These are phyloP conservation scores for Viridothelium virens DNA, from an alignment of 495 filamentous ascomycete genomes.

Conservation along the genomic window DNA sequence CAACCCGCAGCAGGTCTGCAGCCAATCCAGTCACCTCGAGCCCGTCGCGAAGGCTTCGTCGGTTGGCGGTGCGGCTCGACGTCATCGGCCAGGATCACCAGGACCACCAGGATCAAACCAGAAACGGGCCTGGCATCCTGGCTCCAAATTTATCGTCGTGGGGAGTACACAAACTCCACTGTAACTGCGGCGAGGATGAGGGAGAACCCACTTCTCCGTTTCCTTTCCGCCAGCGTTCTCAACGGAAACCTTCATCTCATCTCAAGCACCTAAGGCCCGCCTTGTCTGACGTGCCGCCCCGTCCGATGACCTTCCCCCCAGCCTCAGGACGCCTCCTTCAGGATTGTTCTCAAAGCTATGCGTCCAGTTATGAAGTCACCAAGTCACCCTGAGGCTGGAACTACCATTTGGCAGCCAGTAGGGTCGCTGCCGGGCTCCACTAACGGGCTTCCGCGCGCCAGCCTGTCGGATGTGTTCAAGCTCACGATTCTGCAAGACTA, in stretches of 20 bases:
- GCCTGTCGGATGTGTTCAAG: background rate
- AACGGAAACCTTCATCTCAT: too few relatives aligned
- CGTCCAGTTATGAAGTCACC: too few relatives aligned
- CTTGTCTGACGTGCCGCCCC: too few relatives aligned
- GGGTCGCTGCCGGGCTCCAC: background rate
- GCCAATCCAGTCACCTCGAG: background rate
- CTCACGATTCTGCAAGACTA: background rate
- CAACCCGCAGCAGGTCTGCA: background rate
- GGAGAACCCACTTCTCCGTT: too few relatives aligned
- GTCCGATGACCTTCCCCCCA: too few relatives aligned
- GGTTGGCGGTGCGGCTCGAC: conserved; percentile 6
- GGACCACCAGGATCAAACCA: background rate
- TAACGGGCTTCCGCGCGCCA: conserved; percentile 7
- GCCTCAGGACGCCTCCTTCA: too few relatives aligned
- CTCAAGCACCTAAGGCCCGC: too few relatives aligned
- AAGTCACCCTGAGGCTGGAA: too few relatives aligned
- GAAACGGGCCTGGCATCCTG: background rate
- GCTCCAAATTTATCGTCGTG: background rate
- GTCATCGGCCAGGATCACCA: conserved; percentile 6
- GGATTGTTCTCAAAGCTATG: too few relatives aligned
- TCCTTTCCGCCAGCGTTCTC: too few relatives aligned
- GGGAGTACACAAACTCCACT: too few relatives aligned
- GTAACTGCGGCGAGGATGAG: too few relatives aligned
- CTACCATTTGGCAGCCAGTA: background rate
- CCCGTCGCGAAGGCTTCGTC: background rate